phyloP scores from a whole-genome alignment of 371 early-diverging fungal genomes.

The Haplosporangium sp. region DNA sequence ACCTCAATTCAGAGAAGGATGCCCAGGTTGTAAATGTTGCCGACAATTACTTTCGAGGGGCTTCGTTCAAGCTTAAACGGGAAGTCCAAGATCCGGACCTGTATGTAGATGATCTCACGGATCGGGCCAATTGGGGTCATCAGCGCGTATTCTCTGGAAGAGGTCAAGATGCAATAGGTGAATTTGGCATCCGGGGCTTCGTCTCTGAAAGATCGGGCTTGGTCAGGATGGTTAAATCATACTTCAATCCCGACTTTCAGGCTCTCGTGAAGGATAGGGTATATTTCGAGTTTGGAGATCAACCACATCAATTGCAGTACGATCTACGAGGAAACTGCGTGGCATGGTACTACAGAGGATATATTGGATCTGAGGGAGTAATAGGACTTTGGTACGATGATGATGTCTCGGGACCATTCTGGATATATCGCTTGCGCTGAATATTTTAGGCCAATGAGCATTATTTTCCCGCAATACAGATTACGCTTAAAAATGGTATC shows the following conservation, averaged over 20 bases:
- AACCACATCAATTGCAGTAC: background rate
- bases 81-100: background rate
- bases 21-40: background rate
- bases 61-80: background rate
- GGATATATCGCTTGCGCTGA: slow-evolving; percentile 8
- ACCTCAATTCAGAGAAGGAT: background rate
- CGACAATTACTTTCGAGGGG: slow-evolving; percentile 5
- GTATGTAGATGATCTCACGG: slow-evolving; percentile 9
- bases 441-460: no score
- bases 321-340: background rate
- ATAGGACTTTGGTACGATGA: slow-evolving; percentile 20
- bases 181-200: slow-evolving; percentile 21
- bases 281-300: slow-evolving; percentile 16
- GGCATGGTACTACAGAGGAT: slow-evolving; percentile 20
- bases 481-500: no score
- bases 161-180: slow-evolving; percentile 16
- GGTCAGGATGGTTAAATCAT: slow-evolving; percentile 19
- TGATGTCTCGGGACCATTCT: slow-evolving; percentile 24
- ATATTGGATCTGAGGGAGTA: slow-evolving; percentile 6
- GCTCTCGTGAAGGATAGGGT: background rate
- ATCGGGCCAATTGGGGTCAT: slow-evolving; percentile 11
- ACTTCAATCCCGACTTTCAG: slow-evolving; percentile 7
- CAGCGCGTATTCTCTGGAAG: slow-evolving; percentile 30
- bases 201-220: slow-evolving; percentile 22
- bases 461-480: no score